Evolutionary conservation across 495 filamentous ascomycete genomes (phyloP).

Genomic region (Friedmanniomyces endolithicus): DNA sequence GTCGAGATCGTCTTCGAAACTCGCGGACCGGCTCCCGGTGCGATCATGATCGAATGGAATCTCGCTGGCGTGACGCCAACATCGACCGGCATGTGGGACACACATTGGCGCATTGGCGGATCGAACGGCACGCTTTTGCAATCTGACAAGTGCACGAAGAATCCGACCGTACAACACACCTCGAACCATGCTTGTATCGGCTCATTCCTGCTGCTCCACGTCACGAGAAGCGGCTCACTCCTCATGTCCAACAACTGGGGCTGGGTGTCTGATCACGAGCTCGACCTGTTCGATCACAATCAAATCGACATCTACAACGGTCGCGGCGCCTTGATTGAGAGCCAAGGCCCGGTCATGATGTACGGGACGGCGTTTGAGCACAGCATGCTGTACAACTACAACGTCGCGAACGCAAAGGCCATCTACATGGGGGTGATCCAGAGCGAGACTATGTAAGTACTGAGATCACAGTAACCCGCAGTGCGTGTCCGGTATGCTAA

Average conservation of each 20-base stretch:
- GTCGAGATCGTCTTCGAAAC: conserved; percentile 73
- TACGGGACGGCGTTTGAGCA: conserved; percentile 82
- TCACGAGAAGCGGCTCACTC: conserved; percentile 54
- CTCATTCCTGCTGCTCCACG: conserved; percentile 71
- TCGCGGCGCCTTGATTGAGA: conserved; percentile 71
- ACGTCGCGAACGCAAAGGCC: conserved; percentile 66
- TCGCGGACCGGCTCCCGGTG: conserved; percentile 65
- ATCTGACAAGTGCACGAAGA: conserved; percentile 61
- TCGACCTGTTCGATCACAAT: conserved; percentile 61
- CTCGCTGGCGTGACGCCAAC: conserved; percentile 53
- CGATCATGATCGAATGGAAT: conserved; percentile 89
- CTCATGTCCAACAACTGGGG: conserved; percentile 92
- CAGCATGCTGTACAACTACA: conserved; percentile 80
- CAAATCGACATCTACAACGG: conserved; percentile 91
- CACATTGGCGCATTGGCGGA: conserved; percentile 78
- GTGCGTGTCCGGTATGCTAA: neutral
- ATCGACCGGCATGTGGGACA: conserved; percentile 65
- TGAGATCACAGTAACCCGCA: neutral
- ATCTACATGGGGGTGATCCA: conserved; percentile 80
- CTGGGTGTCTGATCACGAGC: conserved; percentile 90
- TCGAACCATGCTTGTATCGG: conserved; percentile 47
- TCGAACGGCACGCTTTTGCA: conserved; percentile 70
- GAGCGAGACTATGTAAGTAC: conserved; percentile 60
- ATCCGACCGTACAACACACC: conserved; percentile 44
- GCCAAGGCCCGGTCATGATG: conserved; percentile 41